These are phyloP conservation scores for Echium plantagineum DNA, from an alignment of 257 asterid genomes.

Conservation along the genomic window DNA sequence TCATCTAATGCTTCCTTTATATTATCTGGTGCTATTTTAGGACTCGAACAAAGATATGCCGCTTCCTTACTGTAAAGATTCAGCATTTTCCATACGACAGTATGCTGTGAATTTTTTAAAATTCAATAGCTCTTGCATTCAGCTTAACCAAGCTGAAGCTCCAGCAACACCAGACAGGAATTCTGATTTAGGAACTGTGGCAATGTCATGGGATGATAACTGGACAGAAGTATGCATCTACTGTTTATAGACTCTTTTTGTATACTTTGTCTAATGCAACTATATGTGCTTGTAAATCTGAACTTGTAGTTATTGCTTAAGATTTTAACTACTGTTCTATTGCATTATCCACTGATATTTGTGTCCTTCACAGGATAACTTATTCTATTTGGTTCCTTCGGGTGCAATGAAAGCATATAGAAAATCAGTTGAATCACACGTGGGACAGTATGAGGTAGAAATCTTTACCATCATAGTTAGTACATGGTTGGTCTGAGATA, in stretches of 20 bases:
- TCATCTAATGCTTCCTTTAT: conserved; percentile 5
- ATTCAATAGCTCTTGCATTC: conserved; percentile 26
- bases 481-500: neutral
- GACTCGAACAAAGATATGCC: conserved; percentile 37
- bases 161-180: conserved; percentile 56
- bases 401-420: conserved; percentile 66
- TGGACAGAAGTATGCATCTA: conserved; percentile 49
- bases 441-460: conserved; percentile 55
- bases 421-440: conserved; percentile 52
- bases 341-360: neutral
- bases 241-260: neutral
- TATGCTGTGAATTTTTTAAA: conserved; percentile 63
- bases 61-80: conserved; percentile 34
- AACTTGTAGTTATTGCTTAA: neutral
- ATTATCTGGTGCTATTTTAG: conserved; percentile 32
- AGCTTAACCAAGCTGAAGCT: conserved; percentile 36
- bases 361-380: conserved; percentile 47
- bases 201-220: conserved; percentile 48
- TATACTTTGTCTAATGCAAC: neutral
- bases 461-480: neutral
- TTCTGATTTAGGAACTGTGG: conserved; percentile 41
- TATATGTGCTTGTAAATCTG: neutral
- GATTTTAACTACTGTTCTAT: neutral
- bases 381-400: conserved; percentile 54
- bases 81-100: conserved; percentile 37